Base-by-base conservation (phyloP, 2,329 filamentous ascomycete species). In the Fusarium dimerum region DNA sequence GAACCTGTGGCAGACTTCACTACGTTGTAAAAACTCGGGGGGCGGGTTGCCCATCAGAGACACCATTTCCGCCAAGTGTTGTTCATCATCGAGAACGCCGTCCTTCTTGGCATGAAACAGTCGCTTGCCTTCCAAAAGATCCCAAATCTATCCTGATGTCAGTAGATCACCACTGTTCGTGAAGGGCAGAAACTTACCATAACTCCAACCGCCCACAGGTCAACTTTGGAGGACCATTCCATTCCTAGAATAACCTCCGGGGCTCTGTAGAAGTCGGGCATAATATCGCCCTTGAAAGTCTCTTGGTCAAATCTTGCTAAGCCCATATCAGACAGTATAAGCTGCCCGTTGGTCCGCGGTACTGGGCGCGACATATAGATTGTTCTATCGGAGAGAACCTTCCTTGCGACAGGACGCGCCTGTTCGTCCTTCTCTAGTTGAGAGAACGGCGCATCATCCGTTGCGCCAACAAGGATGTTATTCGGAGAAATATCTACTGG, bases 21-120 rank as follows among this genome's bases (percentile, higher is more conserved):
- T 54, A 9, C 16, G 72, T 16, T 47, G 12, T 7, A 59, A 18
- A 26, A 59, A 61, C 11, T 54, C 32, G 1, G 10, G 36, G 13
- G 53, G 58, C 2, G 54, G 56, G 6, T 26, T 29, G 4, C 56
- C 51, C 38, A 59, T 39, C 2, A 59, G 54, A 5, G 58, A 52
- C 2, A 57, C 45, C 45, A 59, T 61, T 20, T 59, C 56, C 1
- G 56, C 58, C 7, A 61, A 18, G 10, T 61, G 54, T n/a, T 48
- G 51, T 12, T 61, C 56, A 30, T 61, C 54, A 15, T 54, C 26
- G 10, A 55, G n/a, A 45, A 43, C n/a, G 1, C 56, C 50, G 15
- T 49, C 49, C 20, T 45, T 57, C 1, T 26, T n/a, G 1, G 46
- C 40, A 6, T 15, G 17, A 29, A 50, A 50, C 2, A 50, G 48